Conservation (phyloP, 2,329 filamentous ascomycete genomes). For the Fusarium camptoceras region DNA sequence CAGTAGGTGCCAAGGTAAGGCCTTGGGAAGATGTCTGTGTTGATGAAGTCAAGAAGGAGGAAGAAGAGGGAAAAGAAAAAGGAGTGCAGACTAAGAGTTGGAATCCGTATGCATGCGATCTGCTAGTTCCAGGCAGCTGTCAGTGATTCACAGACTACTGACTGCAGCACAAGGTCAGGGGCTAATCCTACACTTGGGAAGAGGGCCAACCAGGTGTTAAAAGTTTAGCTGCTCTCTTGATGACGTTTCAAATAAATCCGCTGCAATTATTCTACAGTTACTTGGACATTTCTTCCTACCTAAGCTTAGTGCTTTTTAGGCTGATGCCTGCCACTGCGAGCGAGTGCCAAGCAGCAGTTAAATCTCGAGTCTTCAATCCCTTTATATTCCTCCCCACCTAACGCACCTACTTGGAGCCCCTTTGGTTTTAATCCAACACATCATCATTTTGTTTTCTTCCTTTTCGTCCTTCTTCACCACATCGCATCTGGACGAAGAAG, state of each 20-base stretch:
- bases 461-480: neutral
- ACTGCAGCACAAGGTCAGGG: neutral
- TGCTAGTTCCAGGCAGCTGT: no score
- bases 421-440: neutral
- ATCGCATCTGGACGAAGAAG: neutral
- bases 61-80: no score
- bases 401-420: no score
- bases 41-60: neutral
- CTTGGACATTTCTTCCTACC: no score
- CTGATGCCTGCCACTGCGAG: neutral
- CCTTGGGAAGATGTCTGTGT: neutral
- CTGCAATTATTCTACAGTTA: rapidly evolving
- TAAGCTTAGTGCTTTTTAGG: no score
- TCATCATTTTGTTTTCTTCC: neutral
- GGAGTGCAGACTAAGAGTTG: no score
- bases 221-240: rapidly evolving
- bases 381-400: rapidly evolving
- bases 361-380: neutral
- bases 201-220: neutral
- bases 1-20: no score
- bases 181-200: rapidly evolving
- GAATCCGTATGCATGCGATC: no score
- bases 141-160: no score
- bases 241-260: neutral
- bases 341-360: neutral